These are phyloP conservation scores for Trypanosoma caninum DNA, from an alignment of 208 protist species.

Conservation along the genomic window DNA sequence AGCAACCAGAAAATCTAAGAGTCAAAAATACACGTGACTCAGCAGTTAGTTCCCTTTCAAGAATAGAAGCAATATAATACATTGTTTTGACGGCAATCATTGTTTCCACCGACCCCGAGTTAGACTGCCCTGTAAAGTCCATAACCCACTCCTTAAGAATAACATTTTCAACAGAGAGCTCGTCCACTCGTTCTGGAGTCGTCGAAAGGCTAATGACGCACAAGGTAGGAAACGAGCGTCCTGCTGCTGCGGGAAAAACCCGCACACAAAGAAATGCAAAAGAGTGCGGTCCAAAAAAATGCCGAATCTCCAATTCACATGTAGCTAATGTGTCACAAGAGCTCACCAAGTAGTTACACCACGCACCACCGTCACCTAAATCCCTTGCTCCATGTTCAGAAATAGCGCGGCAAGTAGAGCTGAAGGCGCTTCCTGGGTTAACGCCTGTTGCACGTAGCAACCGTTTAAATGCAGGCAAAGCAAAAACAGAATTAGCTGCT, in stretches of 20 bases:
- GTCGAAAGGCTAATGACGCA: conserved; percentile 60
- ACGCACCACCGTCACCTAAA: conserved; percentile 12
- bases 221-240: conserved; percentile 44
- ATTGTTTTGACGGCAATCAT: conserved; percentile 45
- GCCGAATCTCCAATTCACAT: conserved; percentile 43
- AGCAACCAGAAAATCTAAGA: conserved; percentile 52
- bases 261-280: conserved; percentile 29
- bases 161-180: conserved; percentile 36
- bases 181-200: conserved; percentile 40
- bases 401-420: background rate
- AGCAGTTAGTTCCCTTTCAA: conserved; percentile 21
- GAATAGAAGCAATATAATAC: conserved; percentile 47
- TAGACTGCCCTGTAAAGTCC: background rate
- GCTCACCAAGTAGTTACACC: conserved; percentile 42
- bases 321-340: conserved; percentile 39
- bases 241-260: conserved; percentile 25
- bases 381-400: background rate
- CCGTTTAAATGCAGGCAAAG: conserved; percentile 8
- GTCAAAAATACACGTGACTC: conserved; percentile 44
- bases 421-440: conserved; percentile 20
- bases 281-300: conserved; percentile 31
- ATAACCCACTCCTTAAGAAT: conserved; percentile 45
- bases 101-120: conserved; percentile 12
- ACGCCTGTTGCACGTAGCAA: conserved; percentile 23
- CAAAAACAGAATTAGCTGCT: background rate